Conservation (phyloP, 208 protist genomes). For the Endotrypanum monterogeii region DNA sequence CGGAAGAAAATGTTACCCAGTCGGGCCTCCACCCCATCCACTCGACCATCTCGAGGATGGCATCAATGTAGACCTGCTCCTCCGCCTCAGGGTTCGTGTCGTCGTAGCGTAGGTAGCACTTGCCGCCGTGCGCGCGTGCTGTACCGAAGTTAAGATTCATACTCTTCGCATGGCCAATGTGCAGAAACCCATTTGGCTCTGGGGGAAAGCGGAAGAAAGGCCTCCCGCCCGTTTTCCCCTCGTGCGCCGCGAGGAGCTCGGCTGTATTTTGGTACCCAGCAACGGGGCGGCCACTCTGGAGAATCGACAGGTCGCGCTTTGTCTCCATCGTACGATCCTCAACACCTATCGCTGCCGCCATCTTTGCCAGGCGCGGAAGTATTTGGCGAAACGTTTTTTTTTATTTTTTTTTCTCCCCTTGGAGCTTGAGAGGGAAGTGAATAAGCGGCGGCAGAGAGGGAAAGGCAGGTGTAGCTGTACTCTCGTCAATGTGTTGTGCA, state of each 20-base stretch:
- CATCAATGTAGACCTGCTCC: slow-evolving; percentile 97
- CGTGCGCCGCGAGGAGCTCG: slow-evolving; percentile 70
- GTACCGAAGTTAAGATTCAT: slow-evolving; percentile 99
- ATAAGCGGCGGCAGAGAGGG: neutral
- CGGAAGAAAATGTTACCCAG: slow-evolving; percentile 97
- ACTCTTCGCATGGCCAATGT: slow-evolving; percentile 99
- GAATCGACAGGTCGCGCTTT: slow-evolving; percentile 73
- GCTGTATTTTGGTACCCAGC: slow-evolving; percentile 75
- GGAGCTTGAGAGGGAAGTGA: slow-evolving; percentile 3
- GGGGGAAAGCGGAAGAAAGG: slow-evolving; percentile 96
- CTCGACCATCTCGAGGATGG: slow-evolving; percentile 92
- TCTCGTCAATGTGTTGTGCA: too few species aligned
- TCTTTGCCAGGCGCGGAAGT: slow-evolving; percentile 28
- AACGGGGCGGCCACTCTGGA: slow-evolving; percentile 86
- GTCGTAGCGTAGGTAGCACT: slow-evolving; percentile 98
- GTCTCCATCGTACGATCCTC: slow-evolving; percentile 40
- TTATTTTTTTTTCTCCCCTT: neutral
- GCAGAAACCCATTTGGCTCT: slow-evolving; percentile 98
- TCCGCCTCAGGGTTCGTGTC: slow-evolving; percentile 99
- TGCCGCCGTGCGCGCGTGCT: slow-evolving; percentile 92
- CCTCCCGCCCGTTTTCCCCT: slow-evolving; percentile 55
- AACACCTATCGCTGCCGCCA: slow-evolving; percentile 38
- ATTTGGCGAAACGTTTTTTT: slow-evolving; percentile 55
- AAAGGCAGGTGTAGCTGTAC: too few species aligned
- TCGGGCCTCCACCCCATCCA: slow-evolving; percentile 94